phyloP scores from a whole-genome alignment of 192 early-diverging fungal genomes.

The Coemansia reversa region DNA sequence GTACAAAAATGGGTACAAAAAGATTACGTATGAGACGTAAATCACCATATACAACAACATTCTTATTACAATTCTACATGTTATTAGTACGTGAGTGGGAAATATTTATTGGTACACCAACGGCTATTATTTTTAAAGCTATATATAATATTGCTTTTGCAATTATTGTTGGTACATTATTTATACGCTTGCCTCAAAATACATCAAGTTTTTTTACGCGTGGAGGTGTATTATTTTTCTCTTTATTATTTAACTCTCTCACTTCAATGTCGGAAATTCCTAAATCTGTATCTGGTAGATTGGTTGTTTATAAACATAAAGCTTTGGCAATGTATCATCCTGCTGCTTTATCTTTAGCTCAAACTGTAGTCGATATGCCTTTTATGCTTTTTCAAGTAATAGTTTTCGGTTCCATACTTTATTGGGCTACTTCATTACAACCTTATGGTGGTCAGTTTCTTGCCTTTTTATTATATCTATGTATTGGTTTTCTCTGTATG shows the following conservation, averaged over 20 bases:
- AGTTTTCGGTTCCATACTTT: constrained; percentile 58
- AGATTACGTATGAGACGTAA: constrained; percentile 54
- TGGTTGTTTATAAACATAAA: constrained; percentile 78
- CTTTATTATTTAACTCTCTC: constrained; percentile 66
- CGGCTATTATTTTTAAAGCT: constrained; percentile 56
- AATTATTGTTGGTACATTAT: constrained; percentile 70
- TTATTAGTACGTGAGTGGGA: constrained; percentile 65
- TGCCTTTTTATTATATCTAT: constrained; percentile 60
- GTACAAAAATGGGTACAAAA: constrained; percentile 57
- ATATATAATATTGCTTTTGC: constrained; percentile 66
- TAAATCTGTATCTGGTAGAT: constrained; percentile 65
- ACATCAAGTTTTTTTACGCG: constrained; percentile 64
- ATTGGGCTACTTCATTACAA: constrained; percentile 60
- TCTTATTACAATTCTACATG: constrained; percentile 61
- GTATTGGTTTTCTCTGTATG: constrained; percentile 48
- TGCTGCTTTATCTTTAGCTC: constrained; percentile 27
- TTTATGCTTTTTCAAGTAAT: constrained; percentile 56
- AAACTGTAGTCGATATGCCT: constrained; percentile 40
- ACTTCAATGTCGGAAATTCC: constrained; percentile 70
- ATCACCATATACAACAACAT: constrained; percentile 67
- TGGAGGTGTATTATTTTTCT: constrained; percentile 54
- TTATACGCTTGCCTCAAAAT: constrained; percentile 59
- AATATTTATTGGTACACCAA: constrained; percentile 58
- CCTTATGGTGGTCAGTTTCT: constrained; percentile 55
- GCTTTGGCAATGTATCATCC: constrained; percentile 59